These are phyloP conservation scores for Gloeopeniophorella convolvens DNA, from an alignment of 768 basidiomycete genomes.

Conservation along the genomic window DNA sequence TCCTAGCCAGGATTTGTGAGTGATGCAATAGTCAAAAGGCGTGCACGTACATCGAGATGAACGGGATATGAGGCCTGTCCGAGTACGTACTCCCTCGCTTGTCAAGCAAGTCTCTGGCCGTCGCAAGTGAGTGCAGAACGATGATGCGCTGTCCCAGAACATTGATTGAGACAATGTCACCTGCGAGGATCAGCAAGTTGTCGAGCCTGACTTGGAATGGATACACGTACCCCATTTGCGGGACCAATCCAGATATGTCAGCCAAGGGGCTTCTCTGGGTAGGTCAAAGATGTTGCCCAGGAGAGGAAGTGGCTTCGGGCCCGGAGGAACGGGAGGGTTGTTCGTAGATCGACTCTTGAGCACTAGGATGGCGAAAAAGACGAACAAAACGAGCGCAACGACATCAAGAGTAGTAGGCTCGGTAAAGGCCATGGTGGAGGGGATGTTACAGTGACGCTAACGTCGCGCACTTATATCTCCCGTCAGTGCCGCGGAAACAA, in stretches of 20 bases:
- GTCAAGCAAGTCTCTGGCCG: slow-evolving; percentile 40
- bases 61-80: slow-evolving; percentile 35
- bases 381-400: no score
- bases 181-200: no score
- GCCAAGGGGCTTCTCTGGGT: not conserved
- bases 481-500: no score
- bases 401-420: no score
- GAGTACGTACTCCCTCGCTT: slow-evolving; percentile 41
- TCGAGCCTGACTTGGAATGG: no score
- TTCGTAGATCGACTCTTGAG: no score
- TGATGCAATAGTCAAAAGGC: not conserved
- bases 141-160: slow-evolving; percentile 38
- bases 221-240: not conserved
- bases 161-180: slow-evolving; percentile 21
- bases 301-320: not conserved
- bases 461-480: no score
- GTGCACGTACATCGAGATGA: not conserved
- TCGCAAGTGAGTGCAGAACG: slow-evolving; percentile 37
- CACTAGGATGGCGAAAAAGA: no score
- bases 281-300: slow-evolving; percentile 1
- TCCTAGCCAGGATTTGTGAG: not conserved
- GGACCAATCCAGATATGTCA: not conserved
- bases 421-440: no score
- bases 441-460: no score
- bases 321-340: not conserved